A percentile compares a stretch with the other conserved stretches of the same genome.
phyloP scores from a whole-genome alignment of 306 rosid genomes.

The Malus fusca region DNA sequence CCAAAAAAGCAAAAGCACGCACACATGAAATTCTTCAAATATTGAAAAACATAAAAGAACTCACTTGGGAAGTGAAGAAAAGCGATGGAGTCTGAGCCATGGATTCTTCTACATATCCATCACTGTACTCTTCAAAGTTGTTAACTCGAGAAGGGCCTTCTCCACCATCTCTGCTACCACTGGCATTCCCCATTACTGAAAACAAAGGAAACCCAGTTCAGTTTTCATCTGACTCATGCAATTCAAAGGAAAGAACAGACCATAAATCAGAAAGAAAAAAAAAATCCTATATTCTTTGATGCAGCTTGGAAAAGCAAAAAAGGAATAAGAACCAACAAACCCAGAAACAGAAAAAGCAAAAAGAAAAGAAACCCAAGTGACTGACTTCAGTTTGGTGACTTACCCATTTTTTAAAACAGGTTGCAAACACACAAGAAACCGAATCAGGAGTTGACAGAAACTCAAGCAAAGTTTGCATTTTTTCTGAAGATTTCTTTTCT shows the following conservation, averaged over 20 bases:
- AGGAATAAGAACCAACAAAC: constrained; percentile 16
- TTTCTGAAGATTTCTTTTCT: not conserved
- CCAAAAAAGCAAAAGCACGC: not conserved
- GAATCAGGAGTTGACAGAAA: constrained; percentile 37
- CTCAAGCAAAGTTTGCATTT: constrained; percentile 44
- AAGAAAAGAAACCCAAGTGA: constrained; percentile 6
- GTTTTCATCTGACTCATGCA: not conserved
- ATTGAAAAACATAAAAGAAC: not conserved
- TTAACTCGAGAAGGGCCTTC: constrained; percentile 28
- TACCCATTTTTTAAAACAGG: constrained; percentile 42
- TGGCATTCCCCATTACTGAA: constrained; percentile 32
- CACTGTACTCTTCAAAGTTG: constrained; percentile 18
- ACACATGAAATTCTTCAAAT: not conserved
- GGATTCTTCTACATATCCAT: constrained; percentile 12
- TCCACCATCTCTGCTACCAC: constrained; percentile 22
- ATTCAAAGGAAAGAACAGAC: not conserved
- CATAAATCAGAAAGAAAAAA: not conserved
- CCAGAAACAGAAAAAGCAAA: constrained; percentile 22
- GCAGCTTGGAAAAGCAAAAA: constrained; percentile 11
- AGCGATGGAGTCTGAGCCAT: constrained; percentile 18
- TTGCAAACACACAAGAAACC: constrained; percentile 40
- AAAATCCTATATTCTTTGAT: not conserved
- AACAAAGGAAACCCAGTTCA: constrained; percentile 7
- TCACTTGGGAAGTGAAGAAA: constrained; percentile 18
- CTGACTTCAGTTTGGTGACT: constrained; percentile 14